phyloP scores from a whole-genome alignment of 73 alveolate species.

The Paramecium primaurelia region DNA sequence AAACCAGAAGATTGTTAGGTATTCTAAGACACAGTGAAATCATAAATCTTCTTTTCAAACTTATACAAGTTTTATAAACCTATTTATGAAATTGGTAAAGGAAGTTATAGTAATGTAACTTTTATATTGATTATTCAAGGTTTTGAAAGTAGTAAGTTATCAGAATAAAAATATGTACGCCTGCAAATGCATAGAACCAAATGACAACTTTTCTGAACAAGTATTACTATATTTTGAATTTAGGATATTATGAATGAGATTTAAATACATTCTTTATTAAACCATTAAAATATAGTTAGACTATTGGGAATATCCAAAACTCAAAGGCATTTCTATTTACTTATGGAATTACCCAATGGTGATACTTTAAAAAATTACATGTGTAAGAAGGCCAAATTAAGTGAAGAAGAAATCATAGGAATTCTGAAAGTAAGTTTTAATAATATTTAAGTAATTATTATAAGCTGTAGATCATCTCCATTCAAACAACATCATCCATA shows the following conservation, averaged over 20 bases:
- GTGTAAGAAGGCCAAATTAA: neutral
- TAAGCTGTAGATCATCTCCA: neutral
- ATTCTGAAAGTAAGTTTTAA: neutral
- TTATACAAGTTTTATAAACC: constrained; percentile 4
- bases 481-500: neutral
- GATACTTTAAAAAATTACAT: constrained; percentile 7
- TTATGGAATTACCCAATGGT: constrained; percentile 1
- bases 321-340: neutral
- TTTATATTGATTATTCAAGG: neutral
- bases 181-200: neutral
- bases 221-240: neutral
- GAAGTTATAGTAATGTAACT: neutral
- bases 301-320: neutral
- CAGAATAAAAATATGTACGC: constrained; percentile 1
- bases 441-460: neutral
- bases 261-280: neutral
- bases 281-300: constrained; percentile 26
- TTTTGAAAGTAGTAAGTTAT: neutral
- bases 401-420: neutral
- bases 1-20: neutral
- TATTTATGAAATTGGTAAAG: constrained; percentile 13
- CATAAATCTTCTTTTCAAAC: neutral
- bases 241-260: constrained; percentile 9
- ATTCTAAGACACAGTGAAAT: neutral
- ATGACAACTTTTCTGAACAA: neutral